A percentile compares a stretch with the other conserved stretches of the same genome.
phyloP scores from a whole-genome alignment of 768 basidiomycete species.

The Tylopilus sp. region DNA sequence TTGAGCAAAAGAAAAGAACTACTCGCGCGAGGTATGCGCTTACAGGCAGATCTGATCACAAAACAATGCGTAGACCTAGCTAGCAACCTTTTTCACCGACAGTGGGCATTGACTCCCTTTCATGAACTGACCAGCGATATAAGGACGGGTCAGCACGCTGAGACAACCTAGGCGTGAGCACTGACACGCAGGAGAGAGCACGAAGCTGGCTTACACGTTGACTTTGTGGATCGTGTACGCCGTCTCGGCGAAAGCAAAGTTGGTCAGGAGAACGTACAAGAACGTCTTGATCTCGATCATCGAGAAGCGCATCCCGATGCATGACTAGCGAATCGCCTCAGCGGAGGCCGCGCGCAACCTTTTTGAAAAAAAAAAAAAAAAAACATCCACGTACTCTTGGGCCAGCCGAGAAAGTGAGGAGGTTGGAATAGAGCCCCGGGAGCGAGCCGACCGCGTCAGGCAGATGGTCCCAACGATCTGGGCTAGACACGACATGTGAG shows the following conservation, averaged over 20 bases:
- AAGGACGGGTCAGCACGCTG: slow-evolving; percentile 67
- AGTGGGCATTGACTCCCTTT: slow-evolving; percentile 65
- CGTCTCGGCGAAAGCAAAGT: slow-evolving; percentile 57
- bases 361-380: no score
- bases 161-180: neutral
- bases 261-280: slow-evolving; percentile 63
- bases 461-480: slow-evolving; percentile 77
- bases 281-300: slow-evolving; percentile 82
- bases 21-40: no score
- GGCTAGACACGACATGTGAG: slow-evolving; percentile 41
- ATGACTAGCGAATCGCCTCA: slow-evolving; percentile 48
- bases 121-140: slow-evolving; percentile 47
- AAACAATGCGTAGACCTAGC: slow-evolving; percentile 2
- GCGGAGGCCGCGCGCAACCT: no score
- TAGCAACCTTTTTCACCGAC: slow-evolving; percentile 38
- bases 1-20: neutral
- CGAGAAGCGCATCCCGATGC: slow-evolving; percentile 80
- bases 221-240: slow-evolving; percentile 51
- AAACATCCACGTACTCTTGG: slow-evolving; percentile 59
- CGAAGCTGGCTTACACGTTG: slow-evolving; percentile 51
- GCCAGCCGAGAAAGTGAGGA: slow-evolving; percentile 75
- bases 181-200: neutral
- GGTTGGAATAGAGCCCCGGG: slow-evolving; percentile 71
- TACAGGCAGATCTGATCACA: neutral
- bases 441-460: slow-evolving; percentile 63